Evolutionary conservation across 257 asterid genomes (phyloP).

Genomic region (Solanum ossicruentum): DNA sequence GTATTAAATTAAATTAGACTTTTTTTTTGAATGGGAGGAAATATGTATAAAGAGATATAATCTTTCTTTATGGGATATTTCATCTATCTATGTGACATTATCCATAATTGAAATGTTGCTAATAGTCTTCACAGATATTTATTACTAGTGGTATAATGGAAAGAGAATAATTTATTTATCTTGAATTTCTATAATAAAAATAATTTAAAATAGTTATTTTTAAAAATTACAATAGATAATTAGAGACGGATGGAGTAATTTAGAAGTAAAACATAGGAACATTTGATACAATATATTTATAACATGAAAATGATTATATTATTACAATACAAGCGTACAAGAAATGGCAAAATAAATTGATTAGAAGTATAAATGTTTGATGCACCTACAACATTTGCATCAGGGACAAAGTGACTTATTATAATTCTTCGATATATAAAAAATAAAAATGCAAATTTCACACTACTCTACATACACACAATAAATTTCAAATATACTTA

Average conservation of each 20-base stretch:
- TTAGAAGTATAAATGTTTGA: not conserved
- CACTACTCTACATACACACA: not conserved
- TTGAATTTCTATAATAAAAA: not conserved
- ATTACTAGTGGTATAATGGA: not conserved
- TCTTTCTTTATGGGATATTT: not conserved
- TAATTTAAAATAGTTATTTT: not conserved
- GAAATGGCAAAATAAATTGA: not conserved
- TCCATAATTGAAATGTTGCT: not conserved
- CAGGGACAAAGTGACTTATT: not conserved
- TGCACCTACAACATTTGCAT: not conserved
- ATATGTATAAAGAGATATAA: not conserved
- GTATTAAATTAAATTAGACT: too few species aligned
- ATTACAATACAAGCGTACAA: slow-evolving; percentile 25
- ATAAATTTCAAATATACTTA: not conserved
- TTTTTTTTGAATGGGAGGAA: too few species aligned
- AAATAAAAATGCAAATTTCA: not conserved
- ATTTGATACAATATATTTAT: not conserved
- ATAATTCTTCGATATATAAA: not conserved
- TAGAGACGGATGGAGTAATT: not conserved
- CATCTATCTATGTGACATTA: not conserved
- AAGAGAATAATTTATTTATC: not conserved
- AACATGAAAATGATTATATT: not conserved
- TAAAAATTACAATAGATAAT: not conserved
- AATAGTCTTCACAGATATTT: not conserved
- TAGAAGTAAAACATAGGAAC: not conserved